Base-by-base conservation (phyloP, 495 filamentous ascomycete genomes). In the Alectoria sarmentosa region DNA sequence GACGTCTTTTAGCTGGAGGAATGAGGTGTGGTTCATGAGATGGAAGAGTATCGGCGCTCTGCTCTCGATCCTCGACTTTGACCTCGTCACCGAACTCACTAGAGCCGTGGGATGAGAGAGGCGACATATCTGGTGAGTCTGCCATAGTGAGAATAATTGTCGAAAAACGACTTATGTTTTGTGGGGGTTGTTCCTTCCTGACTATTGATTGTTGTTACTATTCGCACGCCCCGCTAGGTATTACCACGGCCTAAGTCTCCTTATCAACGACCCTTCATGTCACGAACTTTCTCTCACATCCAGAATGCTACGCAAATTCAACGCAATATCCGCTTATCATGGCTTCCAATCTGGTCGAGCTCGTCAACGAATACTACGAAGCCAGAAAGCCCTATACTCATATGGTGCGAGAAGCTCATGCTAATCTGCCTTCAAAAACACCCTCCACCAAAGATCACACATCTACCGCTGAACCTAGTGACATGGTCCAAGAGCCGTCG, bases 1-100 rank as follows among this genome's bases (percentile, higher is more conserved):
- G 78, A 44, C 79, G 79, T 21, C 81, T 79, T 65, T 83, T 83
- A 21, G 79, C 77, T 17, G 81, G 79, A 37, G 79, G 81, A 74
- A 83, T 74, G 26, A 71, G 75, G 70, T 69, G 74, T 67, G 63
- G 74, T 21, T 63, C 67, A 30, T 68, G 68, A 52, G 70, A 77
- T 37, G 74, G 75, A 6, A 66, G 52, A 36, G 39, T 49, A 38
- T 68, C 63, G 8, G 63, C 21, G 34, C 55, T 68, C 11, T 60
- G 62, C 61, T 67, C 69, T 17, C 63, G 65, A 39, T 71, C 70
- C 21, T 73, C 69, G 44, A 58, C 58, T 71, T 79, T 81, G 63
- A 76, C 65, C 46, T 81, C 79, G 65, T 83, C 81, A 69, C 72
- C 79, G 65, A 80, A 74, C 15, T 82, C 78, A 58, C 77, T 78